Base-by-base conservation (phyloP, 345 rosid genomes). In the Brassica nigra region DNA sequence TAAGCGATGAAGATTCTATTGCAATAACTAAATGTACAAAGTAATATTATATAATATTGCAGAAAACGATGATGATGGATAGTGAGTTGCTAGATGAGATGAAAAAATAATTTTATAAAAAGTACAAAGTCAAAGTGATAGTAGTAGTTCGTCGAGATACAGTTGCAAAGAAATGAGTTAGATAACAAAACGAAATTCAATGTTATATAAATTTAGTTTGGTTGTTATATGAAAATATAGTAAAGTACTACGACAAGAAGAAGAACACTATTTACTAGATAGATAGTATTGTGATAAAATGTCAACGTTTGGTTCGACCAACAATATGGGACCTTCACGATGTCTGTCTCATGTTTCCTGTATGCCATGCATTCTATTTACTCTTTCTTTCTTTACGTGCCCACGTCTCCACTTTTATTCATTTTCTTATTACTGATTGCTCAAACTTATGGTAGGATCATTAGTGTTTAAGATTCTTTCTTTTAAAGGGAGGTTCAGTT, bases 341-440 rank as follows among this genome's bases (percentile, higher is more conserved):
- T 80, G 83, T 76, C 80, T 71, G 80, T 80, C 76, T 76, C 84
- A 66, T 81, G 84, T 81, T 81, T 81, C 84, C 77, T 81, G 74
- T 77, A 81, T 76, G 84, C 59, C 80, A 76, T 81, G 80, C 84
- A 81, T 65, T 75, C 42, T 65, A 63, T 80, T 64, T 80, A 80
- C 77, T 80, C 73, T 66, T 47, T 33, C 34, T 6, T 78, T 72
- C 77, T 79, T 73, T 76, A 70, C 76, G 64, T 80, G 76, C 44
- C 83, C 80, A 76, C 83, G 80, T 76, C 80, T 70, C 79, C 71
- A 12, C 4, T 39, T 80, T 57, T 20, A 39, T 52, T 75, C 15
- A 65, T 81, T 57, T 57, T 71, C 57, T 57, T 65, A 58, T 57
- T 28, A 37, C 8, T 76, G 16, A 58, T 58, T 11, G 31, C 52